Evolutionary conservation across 2,329 filamentous ascomycete species (phyloP), one percentile per base, ranked within the genome.

Genomic region (Monosporascus sp.): DNA sequence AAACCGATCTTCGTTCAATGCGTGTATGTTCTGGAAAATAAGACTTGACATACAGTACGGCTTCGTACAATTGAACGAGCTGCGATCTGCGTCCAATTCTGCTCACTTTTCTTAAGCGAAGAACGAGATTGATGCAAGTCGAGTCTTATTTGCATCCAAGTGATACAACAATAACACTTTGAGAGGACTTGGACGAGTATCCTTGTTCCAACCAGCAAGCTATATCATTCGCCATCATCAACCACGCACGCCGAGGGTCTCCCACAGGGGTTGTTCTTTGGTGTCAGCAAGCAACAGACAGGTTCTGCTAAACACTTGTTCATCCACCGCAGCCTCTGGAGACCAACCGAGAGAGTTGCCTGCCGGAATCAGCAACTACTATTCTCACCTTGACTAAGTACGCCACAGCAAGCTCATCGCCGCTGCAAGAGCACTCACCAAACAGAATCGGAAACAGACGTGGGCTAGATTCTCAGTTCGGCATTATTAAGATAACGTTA

Each of bases 311-410:
- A 34, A 34, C 3, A 14, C 31, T 34, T 34, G 31, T 34, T 34
- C 31, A 34, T 14, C 31, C 31, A 34, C 11, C 11, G 18, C 38
- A 18, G 14, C 17, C 24, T 46, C 42, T 17, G 22, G 8, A 25
- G 18, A 20, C 22, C 39, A 18, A 31, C 42, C 25, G 14, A 31
- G 42, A 46, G 14, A 7, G 20, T 46, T 46, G 41, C 20, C 22
- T 46, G 42, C 42, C 24, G 42, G 42, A 25, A 46, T 31, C 42
- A 31, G 42, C 42, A 46, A 62, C 51, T 49, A 48, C 51, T 36
- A 54, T 51, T 57, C 56, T 48, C 48, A 52, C 47, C 54, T 45
- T 15, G 36, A 52, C 44, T 44, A 36, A 52, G 54, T 50, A 55
- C 51, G 17, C 53, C 50, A 42, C 47, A 54, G 57, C 37, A 51